Conservation (phyloP, 176 grass and related monocot species). For the Zoysia pacifica region DNA sequence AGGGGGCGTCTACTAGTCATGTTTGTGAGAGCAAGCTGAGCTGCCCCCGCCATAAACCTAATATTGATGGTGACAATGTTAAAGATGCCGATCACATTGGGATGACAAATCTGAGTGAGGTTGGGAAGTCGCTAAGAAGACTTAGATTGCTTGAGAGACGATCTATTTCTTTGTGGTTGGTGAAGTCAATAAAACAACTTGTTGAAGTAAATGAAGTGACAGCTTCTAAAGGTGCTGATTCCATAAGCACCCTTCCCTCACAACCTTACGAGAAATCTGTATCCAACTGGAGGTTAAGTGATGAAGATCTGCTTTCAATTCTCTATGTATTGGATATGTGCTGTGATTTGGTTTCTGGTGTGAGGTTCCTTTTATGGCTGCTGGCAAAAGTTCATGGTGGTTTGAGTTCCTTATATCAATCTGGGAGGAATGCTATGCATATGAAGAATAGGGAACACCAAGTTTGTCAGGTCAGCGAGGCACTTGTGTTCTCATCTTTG, state of each 20-base stretch:
- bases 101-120: constrained; percentile 57
- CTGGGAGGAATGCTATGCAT: constrained; percentile 54
- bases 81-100: constrained; percentile 65
- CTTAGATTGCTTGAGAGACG: constrained; percentile 90
- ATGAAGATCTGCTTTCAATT: constrained; percentile 82
- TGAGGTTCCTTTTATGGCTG: constrained; percentile 87
- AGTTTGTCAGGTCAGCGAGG: constrained; percentile 85
- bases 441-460: constrained; percentile 82
- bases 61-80: constrained; percentile 56
- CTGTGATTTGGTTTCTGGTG: constrained; percentile 79
- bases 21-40: constrained; percentile 87
- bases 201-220: constrained; percentile 79
- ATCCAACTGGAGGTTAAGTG: constrained; percentile 75
- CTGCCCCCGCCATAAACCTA: constrained; percentile 85
- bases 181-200: constrained; percentile 84
- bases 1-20: constrained; percentile 98
- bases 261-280: constrained; percentile 56
- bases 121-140: constrained; percentile 76
- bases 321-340: constrained; percentile 90
- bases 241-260: constrained; percentile 48
- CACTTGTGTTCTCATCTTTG: constrained; percentile 88
- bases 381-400: constrained; percentile 67
- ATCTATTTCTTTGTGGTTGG: constrained; percentile 87
- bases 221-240: constrained; percentile 65
- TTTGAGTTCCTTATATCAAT: constrained; percentile 50